A percentile compares a stretch with the other conserved stretches of the same genome.
phyloP scores from a whole-genome alignment of 2,329 filamentous ascomycete species.

The Pestalotiopsis sp. region DNA sequence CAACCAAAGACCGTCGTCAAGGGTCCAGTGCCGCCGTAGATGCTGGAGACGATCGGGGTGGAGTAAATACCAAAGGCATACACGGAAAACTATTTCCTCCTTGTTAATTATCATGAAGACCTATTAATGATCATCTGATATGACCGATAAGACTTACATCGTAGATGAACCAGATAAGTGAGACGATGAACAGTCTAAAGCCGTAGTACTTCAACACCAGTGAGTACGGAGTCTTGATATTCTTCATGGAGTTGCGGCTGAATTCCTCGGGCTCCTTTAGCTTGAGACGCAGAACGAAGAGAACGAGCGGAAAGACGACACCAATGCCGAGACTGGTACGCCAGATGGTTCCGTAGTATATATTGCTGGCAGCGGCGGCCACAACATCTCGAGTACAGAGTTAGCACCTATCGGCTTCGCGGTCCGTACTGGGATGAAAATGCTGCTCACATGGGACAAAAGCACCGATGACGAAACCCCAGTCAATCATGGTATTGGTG shows the following conservation, averaged over 20 bases:
- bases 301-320: conserved; percentile 72
- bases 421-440: not conserved
- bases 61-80: conserved; percentile 90
- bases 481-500: conserved; percentile 86
- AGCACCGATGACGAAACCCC: conserved; percentile 78
- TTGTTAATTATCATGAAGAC: conserved; percentile 7
- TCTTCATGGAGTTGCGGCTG: conserved; percentile 69
- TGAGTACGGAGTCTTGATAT: conserved; percentile 56
- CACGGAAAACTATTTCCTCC: conserved; percentile 63
- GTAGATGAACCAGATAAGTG: conserved; percentile 83
- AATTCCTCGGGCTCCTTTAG: conserved; percentile 81
- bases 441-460: conserved; percentile 63
- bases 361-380: conserved; percentile 57
- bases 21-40: conserved; percentile 60
- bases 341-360: conserved; percentile 77
- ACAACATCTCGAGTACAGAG: conserved; percentile 40
- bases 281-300: conserved; percentile 72
- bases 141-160: conserved; percentile 49
- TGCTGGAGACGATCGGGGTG: conserved; percentile 69
- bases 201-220: conserved; percentile 71
- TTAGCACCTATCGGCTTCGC: not conserved
- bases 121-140: not conserved
- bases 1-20: conserved; percentile 83
- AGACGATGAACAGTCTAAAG: conserved; percentile 69
- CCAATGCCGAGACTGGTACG: conserved; percentile 79